Evolutionary conservation across 768 basidiomycete genomes (phyloP).

Genomic region (Lactarius evosmus): DNA sequence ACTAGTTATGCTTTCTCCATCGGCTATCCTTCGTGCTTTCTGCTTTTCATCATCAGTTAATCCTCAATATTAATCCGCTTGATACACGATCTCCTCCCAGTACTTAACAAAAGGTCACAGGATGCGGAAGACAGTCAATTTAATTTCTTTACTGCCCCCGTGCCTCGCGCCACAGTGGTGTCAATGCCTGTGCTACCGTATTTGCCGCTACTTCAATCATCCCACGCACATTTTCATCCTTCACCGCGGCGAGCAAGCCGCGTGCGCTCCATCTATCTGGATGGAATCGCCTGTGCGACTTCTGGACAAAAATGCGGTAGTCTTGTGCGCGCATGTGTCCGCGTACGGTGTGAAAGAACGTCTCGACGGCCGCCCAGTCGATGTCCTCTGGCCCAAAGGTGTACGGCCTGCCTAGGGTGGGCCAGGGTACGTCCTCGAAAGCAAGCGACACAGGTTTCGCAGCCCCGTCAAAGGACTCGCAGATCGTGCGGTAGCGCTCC

Average conservation of each 20-base stretch:
- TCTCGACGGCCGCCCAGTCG: conserved; percentile 67
- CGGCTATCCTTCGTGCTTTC: conserved; percentile 1
- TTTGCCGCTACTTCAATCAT: conserved; percentile 67
- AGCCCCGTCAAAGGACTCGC: conserved; percentile 60
- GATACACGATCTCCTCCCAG: background rate
- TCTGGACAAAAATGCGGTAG: conserved; percentile 63
- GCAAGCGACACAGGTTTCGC: conserved; percentile 48
- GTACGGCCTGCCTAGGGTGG: conserved; percentile 55
- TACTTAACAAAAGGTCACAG: background rate
- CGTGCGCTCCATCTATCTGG: conserved; percentile 77
- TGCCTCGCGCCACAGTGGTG: conserved; percentile 58
- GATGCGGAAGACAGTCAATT: conserved; percentile 13
- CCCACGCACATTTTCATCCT: conserved; percentile 54
- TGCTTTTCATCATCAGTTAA: background rate
- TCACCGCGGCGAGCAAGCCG: conserved; percentile 54
- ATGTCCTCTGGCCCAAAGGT: conserved; percentile 60
- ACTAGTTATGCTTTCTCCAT: background rate
- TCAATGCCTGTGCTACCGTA: conserved; percentile 70
- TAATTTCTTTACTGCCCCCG: conserved; percentile 32
- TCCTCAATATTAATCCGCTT: background rate
- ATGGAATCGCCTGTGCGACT: conserved; percentile 71
- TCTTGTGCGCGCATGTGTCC: conserved; percentile 55
- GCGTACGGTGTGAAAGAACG: conserved; percentile 59
- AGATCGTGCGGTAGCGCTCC: conserved; percentile 60
- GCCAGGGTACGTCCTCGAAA: conserved; percentile 73